Base-by-base conservation (phyloP, 169 alveolate species). In the Plasmodium falciparum region DNA sequence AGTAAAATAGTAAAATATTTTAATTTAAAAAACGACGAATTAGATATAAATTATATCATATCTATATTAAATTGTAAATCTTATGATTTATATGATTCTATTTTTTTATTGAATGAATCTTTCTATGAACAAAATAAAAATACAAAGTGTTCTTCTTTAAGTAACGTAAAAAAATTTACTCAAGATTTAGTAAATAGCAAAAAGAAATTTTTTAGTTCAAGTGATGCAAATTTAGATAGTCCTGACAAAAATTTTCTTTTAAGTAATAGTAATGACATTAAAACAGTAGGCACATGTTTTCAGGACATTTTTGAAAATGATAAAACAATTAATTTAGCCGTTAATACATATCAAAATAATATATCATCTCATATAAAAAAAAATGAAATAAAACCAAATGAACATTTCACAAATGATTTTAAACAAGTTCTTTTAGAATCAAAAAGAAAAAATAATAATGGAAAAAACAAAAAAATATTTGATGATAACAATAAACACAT, bases 21-120 rank as follows among this genome's bases (percentile, higher is more conserved):
- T 33, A 83, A 83, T 24, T 72, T 83, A 11, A 83, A 83, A 56
- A 83, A 59, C 70, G 85, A 83, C 3, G 91, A 83, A 33, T 47
- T 83, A 24, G 91, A 83, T 17, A 17, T 58, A 7, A 83, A 33
- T 58, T 83, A 83, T 33, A 67, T 83, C n/a, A 69, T 56, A 39
- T 83, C 91, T 8, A 54, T 83, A 6, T 50, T 83, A 4, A 83
- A 83, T 39, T 69, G 85, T 43, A 69, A 52, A 63, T 29, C 72
- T 15, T 67, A 83, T 58, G 85, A 69, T 62, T 29, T 83, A 24
- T 83, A 54, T 33, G 63, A 56, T 39, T 83, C 91, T n/a, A 67
- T 83, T 3, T 69, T 63, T 62, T 62, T 83, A 58, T 12, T 83
- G 20, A 83, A 83, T 69, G 73, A 69, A 29, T 67, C 91, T 2